Evolutionary conservation across 2,329 filamentous ascomycete species (phyloP).

Genomic region (Juglanconis sp.): DNA sequence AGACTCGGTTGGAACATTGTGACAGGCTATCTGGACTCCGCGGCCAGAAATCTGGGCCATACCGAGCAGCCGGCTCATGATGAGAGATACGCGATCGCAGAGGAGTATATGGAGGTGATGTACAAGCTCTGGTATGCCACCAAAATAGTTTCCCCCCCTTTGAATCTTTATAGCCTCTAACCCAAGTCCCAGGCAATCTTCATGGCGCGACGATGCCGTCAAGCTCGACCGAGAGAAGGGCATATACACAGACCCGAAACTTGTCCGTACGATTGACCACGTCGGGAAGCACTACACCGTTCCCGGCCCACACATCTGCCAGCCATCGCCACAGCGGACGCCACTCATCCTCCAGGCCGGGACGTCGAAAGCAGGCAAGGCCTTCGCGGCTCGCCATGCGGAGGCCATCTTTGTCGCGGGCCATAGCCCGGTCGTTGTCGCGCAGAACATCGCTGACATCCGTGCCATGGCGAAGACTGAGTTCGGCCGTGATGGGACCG

Average conservation of each 20-base stretch:
- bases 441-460: conserved; percentile 56
- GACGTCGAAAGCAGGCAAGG: conserved; percentile 56
- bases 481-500: conserved; percentile 48
- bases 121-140: conserved; percentile 51
- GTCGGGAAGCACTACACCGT: conserved; percentile 61
- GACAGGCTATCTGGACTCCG: conserved; percentile 68
- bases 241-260: conserved; percentile 49
- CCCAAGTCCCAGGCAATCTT: conserved; percentile 44
- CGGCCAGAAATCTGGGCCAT: conserved; percentile 62
- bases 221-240: conserved; percentile 55
- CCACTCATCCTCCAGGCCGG: conserved; percentile 64
- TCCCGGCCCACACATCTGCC: conserved; percentile 58
- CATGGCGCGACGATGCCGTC: conserved; percentile 66
- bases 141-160: conserved; percentile 18
- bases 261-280: conserved; percentile 65
- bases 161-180: rapidly evolving
- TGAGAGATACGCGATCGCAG: conserved; percentile 60
- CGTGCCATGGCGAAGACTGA: conserved; percentile 45
- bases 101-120: conserved; percentile 62
- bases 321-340: conserved; percentile 61
- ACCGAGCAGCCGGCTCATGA: conserved; percentile 48
- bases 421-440: conserved; percentile 52
- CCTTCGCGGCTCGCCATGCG: conserved; percentile 61
- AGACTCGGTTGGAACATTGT: conserved; percentile 64
- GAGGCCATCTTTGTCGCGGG: conserved; percentile 63